A percentile compares a stretch with the other conserved stretches of the same genome.
These are phyloP conservation scores for Pisolithus sp. DNA, from an alignment of 768 basidiomycete species.

Conservation along the genomic window DNA sequence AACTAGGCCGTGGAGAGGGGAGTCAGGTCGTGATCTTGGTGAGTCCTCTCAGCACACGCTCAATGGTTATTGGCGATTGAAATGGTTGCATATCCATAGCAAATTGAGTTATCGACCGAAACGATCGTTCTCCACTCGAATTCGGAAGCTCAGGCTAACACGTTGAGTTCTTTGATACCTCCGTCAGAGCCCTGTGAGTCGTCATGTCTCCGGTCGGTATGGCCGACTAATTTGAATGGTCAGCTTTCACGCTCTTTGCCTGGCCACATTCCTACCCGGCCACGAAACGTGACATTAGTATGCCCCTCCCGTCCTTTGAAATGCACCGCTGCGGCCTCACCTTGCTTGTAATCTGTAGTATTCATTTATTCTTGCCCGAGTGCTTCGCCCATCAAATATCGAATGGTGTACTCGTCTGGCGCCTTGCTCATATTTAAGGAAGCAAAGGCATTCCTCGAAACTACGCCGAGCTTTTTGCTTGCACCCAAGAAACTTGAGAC, in stretches of 20 bases:
- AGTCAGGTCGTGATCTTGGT: slow-evolving; percentile 63
- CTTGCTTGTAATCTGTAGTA: slow-evolving; percentile 36
- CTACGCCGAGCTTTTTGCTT: slow-evolving; percentile 34
- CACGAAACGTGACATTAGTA: slow-evolving; percentile 57
- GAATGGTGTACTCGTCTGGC: slow-evolving; percentile 86
- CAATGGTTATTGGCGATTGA: background rate
- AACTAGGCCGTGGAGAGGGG: slow-evolving; percentile 44
- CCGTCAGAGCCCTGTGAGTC: slow-evolving; percentile 48
- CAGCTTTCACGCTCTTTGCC: slow-evolving; percentile 59
- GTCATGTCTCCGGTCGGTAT: background rate
- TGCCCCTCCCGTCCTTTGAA: slow-evolving; percentile 11
- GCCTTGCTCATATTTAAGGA: slow-evolving; percentile 49
- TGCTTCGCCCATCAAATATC: slow-evolving; percentile 69
- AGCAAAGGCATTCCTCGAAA: slow-evolving; percentile 47
- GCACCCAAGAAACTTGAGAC: slow-evolving; percentile 73
- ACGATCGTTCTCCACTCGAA: slow-evolving; percentile 43
- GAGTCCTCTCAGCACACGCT: slow-evolving; percentile 20
- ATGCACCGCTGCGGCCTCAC: no score
- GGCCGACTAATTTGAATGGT: background rate
- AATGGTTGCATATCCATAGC: slow-evolving; percentile 33
- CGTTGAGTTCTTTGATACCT: slow-evolving; percentile 47
- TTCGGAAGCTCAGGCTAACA: slow-evolving; percentile 34
- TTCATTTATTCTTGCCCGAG: slow-evolving; percentile 93
- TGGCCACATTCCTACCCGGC: slow-evolving; percentile 46
- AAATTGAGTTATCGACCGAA: slow-evolving; percentile 61